Evolutionary conservation across 2,329 filamentous ascomycete genomes (phyloP).

Genomic region (Tolypocladium ovalisporum): DNA sequence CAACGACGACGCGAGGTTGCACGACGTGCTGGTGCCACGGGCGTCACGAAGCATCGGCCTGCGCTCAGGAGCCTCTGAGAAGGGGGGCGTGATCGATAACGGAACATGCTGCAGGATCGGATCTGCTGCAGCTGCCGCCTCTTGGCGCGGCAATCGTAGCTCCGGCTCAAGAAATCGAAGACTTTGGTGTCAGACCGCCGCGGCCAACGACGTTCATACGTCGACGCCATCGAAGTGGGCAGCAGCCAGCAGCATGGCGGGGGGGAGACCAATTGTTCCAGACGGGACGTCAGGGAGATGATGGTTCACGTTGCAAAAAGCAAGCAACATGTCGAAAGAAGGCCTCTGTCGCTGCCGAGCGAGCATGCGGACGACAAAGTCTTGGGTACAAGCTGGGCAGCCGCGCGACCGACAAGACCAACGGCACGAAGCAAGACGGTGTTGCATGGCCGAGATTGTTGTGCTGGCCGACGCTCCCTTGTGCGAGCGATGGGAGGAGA

Average conservation of each 20-base stretch:
- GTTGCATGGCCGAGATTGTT: background rate
- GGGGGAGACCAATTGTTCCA: conserved; percentile 1
- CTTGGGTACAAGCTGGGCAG: background rate
- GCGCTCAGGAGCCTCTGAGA: background rate
- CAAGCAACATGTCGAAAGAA: background rate
- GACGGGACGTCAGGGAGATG: conserved; percentile 3
- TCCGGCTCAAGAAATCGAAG: background rate
- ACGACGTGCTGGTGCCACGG: background rate
- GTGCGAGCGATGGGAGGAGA: background rate
- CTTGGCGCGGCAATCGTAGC: background rate
- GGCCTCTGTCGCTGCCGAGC: background rate
- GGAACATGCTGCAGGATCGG: background rate
- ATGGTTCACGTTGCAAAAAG: background rate
- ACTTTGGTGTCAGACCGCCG: background rate
- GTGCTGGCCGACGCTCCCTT: background rate
- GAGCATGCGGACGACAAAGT: background rate
- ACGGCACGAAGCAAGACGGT: background rate
- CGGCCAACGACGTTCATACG: background rate
- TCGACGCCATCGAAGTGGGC: background rate
- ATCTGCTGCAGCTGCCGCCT: background rate
- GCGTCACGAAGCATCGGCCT: too few species aligned
- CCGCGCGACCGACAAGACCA: background rate
- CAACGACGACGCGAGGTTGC: background rate
- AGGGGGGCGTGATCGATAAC: background rate
- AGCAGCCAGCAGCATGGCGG: background rate